Evolutionary conservation across 345 rosid species (phyloP), one percentile per base, ranked within the genome.

Genomic region (Melaleuca quinquenervia): DNA sequence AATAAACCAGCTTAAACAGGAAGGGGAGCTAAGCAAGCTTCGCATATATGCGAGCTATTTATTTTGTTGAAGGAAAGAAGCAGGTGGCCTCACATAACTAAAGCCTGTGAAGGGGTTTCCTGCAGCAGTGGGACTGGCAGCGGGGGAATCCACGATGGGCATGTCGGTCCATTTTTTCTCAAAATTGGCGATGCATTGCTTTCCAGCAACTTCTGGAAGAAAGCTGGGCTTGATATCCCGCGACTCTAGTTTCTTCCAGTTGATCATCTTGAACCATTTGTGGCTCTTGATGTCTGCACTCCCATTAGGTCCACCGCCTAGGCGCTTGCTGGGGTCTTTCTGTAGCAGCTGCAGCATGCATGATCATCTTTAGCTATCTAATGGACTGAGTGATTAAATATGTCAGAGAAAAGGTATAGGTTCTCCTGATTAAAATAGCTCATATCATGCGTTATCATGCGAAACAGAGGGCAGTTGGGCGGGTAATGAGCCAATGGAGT

Each of bases 121-220:
- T 76, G 92, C 90, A 11, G 90, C 85, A 84, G 84, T 94, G 18
- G 98, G 98, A 88, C 97, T 94, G 62, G 90, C 94, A 84, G 94
- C 98, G 18, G 98, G 98, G 45, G 98, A 96, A 87, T 93, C 96
- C 10, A 86, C 84, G 83, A 95, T 83, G 26, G 98, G 91, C 99
- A 95, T 95, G 20, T 96, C 98, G 20, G 99, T 95, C 98, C 98
- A 95, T 70, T 89, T 88, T 87, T 89, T 96, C 84, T 94, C 98
- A 48, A 97, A 97, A 90, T 97, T 97, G 32, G 96, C 98, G 51
- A 93, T 92, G 92, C 99, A 96, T 36, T 90, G 95, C 74, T 89
- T 93, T 87, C 98, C 99, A 0, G 92, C 94, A 2, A 97, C 98
- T 52, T 94, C 91, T 6, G 99, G 98, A 14, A 91, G 91, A 87